Conservation (phyloP, 1,284 basidiomycete species). For the Coniferiporia weirii region DNA sequence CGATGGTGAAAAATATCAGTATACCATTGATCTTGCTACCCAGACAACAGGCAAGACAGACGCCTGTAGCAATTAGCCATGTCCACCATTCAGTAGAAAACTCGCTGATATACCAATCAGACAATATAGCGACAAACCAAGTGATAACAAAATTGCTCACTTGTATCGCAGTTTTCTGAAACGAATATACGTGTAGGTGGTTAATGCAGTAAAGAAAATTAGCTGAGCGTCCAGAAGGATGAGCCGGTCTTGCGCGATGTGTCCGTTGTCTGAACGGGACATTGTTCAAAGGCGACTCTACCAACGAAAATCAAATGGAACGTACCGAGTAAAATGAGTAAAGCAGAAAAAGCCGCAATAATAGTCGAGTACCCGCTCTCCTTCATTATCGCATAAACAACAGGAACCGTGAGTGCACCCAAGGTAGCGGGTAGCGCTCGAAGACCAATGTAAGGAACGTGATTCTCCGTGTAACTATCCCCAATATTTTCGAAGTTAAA, state of each 20-base stretch:
- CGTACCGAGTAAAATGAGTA: conserved; percentile 82
- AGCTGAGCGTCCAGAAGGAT: conserved; percentile 94
- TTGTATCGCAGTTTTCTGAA: conserved; percentile 94
- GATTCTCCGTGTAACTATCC: conserved; percentile 80
- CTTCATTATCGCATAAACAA: conserved; percentile 97
- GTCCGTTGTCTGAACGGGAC: conserved; percentile 77
- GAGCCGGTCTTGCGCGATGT: conserved; percentile 91
- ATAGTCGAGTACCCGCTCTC: conserved; percentile 92
- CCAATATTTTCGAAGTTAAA: conserved; percentile 96
- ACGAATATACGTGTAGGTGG: conserved; percentile 91
- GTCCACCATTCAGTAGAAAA: conserved; percentile 91
- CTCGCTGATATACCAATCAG: conserved; percentile 47
- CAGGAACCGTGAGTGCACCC: conserved; percentile 82
- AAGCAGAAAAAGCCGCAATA: conserved; percentile 84
- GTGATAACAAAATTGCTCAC: conserved; percentile 37
- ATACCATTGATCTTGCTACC: conserved; percentile 98
- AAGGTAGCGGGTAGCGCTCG: conserved; percentile 88
- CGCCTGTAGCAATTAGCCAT: conserved; percentile 89
- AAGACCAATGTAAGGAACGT: conserved; percentile 94
- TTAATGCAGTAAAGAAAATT: conserved; percentile 93
- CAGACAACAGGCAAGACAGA: conserved; percentile 92
- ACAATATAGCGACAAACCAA: conserved; percentile 16
- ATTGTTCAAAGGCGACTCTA: background rate
- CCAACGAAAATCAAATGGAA: background rate
- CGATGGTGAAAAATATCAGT: conserved; percentile 86